These are phyloP conservation scores for Hericium rajendrae DNA, from an alignment of 768 basidiomycete species.

Conservation along the genomic window DNA sequence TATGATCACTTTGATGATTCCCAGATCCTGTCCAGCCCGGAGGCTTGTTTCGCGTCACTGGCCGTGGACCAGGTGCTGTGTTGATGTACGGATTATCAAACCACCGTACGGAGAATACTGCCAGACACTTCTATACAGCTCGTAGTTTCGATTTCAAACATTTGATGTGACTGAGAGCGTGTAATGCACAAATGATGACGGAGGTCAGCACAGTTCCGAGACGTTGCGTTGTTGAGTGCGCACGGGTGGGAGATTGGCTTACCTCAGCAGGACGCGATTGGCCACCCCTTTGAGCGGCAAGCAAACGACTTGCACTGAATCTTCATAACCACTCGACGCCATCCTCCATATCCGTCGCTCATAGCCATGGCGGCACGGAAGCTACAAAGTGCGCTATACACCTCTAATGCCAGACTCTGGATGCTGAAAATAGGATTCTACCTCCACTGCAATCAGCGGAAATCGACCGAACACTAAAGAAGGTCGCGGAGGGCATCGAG, in stretches of 20 bases:
- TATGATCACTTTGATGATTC: no score
- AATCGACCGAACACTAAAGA: constrained; percentile 97
- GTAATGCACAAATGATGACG: no score
- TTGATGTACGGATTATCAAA: no score
- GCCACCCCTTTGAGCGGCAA: neutral
- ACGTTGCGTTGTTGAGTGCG: neutral
- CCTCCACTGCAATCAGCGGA: constrained; percentile 54
- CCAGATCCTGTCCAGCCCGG: no score
- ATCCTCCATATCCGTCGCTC: constrained; percentile 11
- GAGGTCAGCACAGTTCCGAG: no score
- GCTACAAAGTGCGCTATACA: constrained; percentile 58
- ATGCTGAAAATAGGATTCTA: neutral
- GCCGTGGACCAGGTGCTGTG: no score
- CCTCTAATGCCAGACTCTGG: neutral
- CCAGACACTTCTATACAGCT: no score
- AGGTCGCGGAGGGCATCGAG: constrained; percentile 92
- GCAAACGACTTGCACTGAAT: neutral
- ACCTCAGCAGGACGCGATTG: constrained; percentile 1
- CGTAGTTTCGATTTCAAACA: no score
- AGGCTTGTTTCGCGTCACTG: no score
- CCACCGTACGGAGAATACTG: no score
- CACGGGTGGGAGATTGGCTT: neutral
- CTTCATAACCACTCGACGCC: neutral
- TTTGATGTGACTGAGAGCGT: neutral
- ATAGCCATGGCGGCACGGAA: constrained; percentile 79